Evolutionary conservation across 2,329 filamentous ascomycete species (phyloP).

Genomic region (Trichoderma arundinaceum): DNA sequence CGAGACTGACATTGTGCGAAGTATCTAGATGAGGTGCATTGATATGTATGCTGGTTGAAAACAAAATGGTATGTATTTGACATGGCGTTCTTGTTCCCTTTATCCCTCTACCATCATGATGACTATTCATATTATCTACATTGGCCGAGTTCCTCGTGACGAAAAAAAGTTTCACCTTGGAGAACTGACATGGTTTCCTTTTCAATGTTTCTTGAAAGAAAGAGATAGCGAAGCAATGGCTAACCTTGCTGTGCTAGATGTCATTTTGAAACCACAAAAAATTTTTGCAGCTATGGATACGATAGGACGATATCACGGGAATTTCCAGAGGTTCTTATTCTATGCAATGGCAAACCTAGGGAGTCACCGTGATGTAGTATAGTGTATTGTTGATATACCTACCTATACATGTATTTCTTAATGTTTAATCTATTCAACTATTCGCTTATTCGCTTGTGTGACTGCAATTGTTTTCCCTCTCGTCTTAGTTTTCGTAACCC

Average conservation of each 20-base stretch:
- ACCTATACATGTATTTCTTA: too few relatives aligned
- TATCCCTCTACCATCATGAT: constrained; percentile 51
- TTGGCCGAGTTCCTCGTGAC: constrained; percentile 62
- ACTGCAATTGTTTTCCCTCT: neutral
- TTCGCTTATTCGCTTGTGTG: neutral
- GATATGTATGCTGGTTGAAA: neutral
- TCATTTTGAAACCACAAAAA: neutral
- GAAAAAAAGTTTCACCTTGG: constrained; percentile 64
- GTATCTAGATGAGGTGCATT: neutral
- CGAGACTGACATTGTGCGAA: constrained; percentile 28
- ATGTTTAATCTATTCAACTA: neutral
- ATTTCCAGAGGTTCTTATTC: too few relatives aligned
- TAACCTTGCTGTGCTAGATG: constrained; percentile 10
- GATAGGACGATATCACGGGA: too few relatives aligned
- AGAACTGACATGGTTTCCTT: constrained; percentile 58
- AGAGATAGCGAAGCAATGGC: neutral
- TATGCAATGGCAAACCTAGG: too few relatives aligned
- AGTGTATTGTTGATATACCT: too few relatives aligned
- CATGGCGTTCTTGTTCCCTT: constrained; percentile 4
- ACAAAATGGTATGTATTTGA: constrained; percentile 32
- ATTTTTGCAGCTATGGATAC: neutral
- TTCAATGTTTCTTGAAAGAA: constrained; percentile 17
- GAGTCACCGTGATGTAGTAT: too few relatives aligned
- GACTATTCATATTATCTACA: constrained; percentile 53
- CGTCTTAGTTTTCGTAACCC: neutral